Base-by-base conservation (phyloP, 495 filamentous ascomycete genomes). In the Lasiosphaeria miniovina region DNA sequence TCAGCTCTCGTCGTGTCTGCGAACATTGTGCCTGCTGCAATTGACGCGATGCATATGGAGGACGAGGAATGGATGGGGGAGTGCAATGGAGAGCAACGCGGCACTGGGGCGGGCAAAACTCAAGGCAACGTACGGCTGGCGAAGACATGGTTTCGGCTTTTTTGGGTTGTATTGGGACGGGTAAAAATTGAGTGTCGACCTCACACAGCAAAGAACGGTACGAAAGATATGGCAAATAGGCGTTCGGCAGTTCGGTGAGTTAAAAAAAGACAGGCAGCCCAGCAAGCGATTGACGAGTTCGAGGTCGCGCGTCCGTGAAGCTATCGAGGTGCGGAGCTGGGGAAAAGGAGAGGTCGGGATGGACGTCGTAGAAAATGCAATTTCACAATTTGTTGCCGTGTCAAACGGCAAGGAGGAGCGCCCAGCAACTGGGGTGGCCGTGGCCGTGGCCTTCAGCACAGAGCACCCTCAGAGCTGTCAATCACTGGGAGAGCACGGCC, bases 311-410 rank as follows among this genome's bases (percentile, higher is more conserved):
- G 60, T 36, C 34, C 32, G 58, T 62, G 59, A 62, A 59, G 60
- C 60, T 61, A 56, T 65, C 63, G 60, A 64, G 53, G 54, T 63
- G 65, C 58, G 54, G 62, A 61, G 58, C 67, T 50, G 62, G 58
- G 59, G 60, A 71, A 72, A 71, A 73, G 67, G 70, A 69, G 64
- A 68, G 64, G 57, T 59, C 57, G 64, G 64, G 56, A 61, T 59
- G 61, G 57, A 57, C 57, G 55, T 59, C 64, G 58, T 61, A 65
- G 70, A 62, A 73, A 71, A 69, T 71, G 70, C 62, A 74, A 74
- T 74, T 72, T 74, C 70, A 73, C 66, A 71, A 74, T 67, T 65
- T 66, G 65, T 69, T 73, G 62, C 68, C 59, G 64, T 71, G 66
- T 62, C 60, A 66, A 15, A 24, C 38, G 65, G 65, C 67, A 61